A percentile compares a stretch with the other conserved stretches of the same genome.
Evolutionary conservation across 1,284 basidiomycete genomes (phyloP).

Genomic region (Bjerkandera adusta): DNA sequence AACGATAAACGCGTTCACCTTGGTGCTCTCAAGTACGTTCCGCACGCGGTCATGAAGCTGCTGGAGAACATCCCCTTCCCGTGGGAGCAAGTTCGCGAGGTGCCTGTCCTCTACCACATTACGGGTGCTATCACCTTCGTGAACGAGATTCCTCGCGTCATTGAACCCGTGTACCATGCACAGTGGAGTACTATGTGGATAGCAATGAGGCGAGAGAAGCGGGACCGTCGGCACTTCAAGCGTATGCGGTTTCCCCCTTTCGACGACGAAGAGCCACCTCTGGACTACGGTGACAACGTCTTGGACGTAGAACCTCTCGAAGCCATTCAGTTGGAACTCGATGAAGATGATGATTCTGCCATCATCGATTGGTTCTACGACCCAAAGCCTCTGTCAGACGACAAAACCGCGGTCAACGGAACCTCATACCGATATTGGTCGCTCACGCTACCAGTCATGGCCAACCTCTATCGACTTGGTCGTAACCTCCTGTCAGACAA

Average conservation of each 20-base stretch:
- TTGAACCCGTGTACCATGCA: constrained; percentile 98
- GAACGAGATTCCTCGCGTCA: constrained; percentile 95
- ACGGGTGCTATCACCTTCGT: constrained; percentile 99
- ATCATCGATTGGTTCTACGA: constrained; percentile 99
- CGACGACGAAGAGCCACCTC: constrained; percentile 97
- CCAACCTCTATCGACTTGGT: constrained; percentile 94
- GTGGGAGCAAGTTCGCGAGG: constrained; percentile 99
- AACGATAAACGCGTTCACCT: constrained; percentile 99
- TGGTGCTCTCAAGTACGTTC: constrained; percentile 97
- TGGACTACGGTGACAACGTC: constrained; percentile 98
- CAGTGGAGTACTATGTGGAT: constrained; percentile 99
- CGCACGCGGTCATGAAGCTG: constrained; percentile 98
- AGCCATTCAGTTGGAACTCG: constrained; percentile 96
- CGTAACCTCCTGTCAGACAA: constrained; percentile 92
- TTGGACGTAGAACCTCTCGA: constrained; percentile 98
- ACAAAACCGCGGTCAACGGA: constrained; percentile 89
- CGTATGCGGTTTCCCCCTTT: constrained; percentile 99
- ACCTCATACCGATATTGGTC: constrained; percentile 94
- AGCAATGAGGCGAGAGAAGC: constrained; percentile 98
- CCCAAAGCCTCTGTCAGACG: constrained; percentile 83
- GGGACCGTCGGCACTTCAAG: constrained; percentile 98
- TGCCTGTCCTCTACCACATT: constrained; percentile 95
- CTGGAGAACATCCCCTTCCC: constrained; percentile 99
- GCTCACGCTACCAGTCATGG: constrained; percentile 91
- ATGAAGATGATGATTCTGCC: constrained; percentile 91